A percentile compares a stretch with the other conserved stretches of the same genome.
Evolutionary conservation across 768 basidiomycete species (phyloP).

Genomic region (Lactarius sp.): DNA sequence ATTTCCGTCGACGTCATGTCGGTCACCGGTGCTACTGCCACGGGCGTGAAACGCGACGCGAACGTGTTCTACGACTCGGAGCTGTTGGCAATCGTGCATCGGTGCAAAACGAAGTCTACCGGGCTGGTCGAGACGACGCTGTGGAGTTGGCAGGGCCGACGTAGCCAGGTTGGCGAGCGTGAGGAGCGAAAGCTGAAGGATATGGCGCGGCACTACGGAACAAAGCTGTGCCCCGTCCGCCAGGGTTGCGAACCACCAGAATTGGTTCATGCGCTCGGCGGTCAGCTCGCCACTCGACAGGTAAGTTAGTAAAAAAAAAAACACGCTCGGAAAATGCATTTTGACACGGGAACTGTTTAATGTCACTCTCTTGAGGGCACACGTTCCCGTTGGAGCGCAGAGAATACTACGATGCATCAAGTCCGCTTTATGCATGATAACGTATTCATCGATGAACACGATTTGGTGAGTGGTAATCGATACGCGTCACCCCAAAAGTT

Average conservation of each 20-base stretch:
- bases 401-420: slow-evolving; percentile 80
- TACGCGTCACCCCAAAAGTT: background rate
- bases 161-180: slow-evolving; percentile 46
- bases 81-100: slow-evolving; percentile 60
- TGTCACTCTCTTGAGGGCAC: slow-evolving; percentile 45
- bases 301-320: slow-evolving; percentile 38
- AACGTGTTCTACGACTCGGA: slow-evolving; percentile 73
- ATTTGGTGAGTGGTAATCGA: slow-evolving; percentile 46
- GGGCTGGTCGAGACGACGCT: slow-evolving; percentile 65
- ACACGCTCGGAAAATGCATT: background rate
- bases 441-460: slow-evolving; percentile 64
- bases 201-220: slow-evolving; percentile 68
- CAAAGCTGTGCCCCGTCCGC: slow-evolving; percentile 39
- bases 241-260: slow-evolving; percentile 64
- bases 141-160: slow-evolving; percentile 73
- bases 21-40: slow-evolving; percentile 48
- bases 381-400: slow-evolving; percentile 67
- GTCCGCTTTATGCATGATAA: slow-evolving; percentile 49
- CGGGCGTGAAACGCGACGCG: slow-evolving; percentile 40
- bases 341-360: background rate
- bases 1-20: slow-evolving; percentile 73
- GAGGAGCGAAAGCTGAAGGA: slow-evolving; percentile 68
- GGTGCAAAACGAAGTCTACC: slow-evolving; percentile 57
- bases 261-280: slow-evolving; percentile 61
- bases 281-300: slow-evolving; percentile 69